These are phyloP conservation scores for Diospyros lotus DNA, from an alignment of 148 eudicot species.

Conservation along the genomic window DNA sequence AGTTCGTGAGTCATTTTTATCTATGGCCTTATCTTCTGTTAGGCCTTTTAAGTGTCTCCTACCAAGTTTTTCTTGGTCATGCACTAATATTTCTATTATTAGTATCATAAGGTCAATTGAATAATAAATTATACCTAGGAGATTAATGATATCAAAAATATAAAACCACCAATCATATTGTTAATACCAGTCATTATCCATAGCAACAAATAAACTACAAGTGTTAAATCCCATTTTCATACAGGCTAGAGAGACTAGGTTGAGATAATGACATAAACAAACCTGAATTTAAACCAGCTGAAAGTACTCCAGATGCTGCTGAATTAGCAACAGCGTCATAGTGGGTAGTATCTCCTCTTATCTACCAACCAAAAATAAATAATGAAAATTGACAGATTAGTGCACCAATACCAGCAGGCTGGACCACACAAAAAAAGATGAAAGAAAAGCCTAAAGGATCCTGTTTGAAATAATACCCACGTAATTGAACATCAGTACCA, in stretches of 20 bases:
- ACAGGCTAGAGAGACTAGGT: background rate
- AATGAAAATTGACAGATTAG: background rate
- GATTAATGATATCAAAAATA: too few relatives aligned
- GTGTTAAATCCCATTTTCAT: background rate
- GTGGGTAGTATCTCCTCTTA: slow-evolving; percentile 93
- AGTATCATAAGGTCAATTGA: too few relatives aligned
- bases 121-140: too few relatives aligned
- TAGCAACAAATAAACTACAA: background rate
- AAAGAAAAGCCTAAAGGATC: background rate
- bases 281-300: slow-evolving; percentile 95
- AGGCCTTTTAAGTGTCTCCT: too few relatives aligned
- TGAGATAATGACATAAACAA: background rate
- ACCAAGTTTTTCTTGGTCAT: too few relatives aligned
- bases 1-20: too few relatives aligned
- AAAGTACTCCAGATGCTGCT: slow-evolving; percentile 87
- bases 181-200: too few relatives aligned
- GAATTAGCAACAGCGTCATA: slow-evolving; percentile 98
- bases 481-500: background rate
- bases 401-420: slow-evolving; percentile 6
- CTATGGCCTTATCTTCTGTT: too few relatives aligned
- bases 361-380: slow-evolving; percentile 30
- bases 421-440: background rate
- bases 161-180: too few relatives aligned
- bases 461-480: background rate
- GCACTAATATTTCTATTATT: too few relatives aligned